Base-by-base conservation (phyloP, 176 grass and related monocot genomes). In the Metroxylon sagu region DNA sequence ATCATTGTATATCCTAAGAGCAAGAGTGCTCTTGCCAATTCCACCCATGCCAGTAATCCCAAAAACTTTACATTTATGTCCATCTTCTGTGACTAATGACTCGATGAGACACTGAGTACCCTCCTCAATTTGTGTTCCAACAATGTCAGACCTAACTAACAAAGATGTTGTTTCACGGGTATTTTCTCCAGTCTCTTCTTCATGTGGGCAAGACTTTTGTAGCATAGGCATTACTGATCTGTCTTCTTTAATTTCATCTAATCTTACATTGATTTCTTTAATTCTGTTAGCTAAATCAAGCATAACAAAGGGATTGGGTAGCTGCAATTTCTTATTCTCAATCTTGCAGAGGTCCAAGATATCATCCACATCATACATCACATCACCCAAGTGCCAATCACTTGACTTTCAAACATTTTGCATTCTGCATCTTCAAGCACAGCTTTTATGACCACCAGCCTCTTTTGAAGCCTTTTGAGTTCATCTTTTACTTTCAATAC, bases 1-100 rank as follows among this genome's bases (percentile, higher is more conserved):
- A 5, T 89, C 66, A 26, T 78, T 55, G 53, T 73, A 95, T 75
- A 95, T 77, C 76, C 57, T 82, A 64, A 65, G 73, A 43, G 82
- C 85, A 78, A 95, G 76, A 0, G 74, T 86, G 0, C 82, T 89
- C 83, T 95, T 95, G 48, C 85, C 90, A 6, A 95, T 84, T 27
- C 82, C 90, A 52, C 69, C 76, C 0, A 64, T 70, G 2, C 90
- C 90, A 18, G 81, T 59, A 52, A 95, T 63, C 56, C 71, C 89
- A 10, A 88, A 89, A 48, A 85, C 52, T 25, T 85, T 77, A 56
- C 79, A 85, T 67, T 86, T 86, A 56, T 89, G 83, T 70, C 86
- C 79, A 48, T 71, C 83, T 52, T 79, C 74, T 49, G 65, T 80
- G 18, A 89, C 27, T 71, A 95, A 74, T 53, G 70, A 78, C 16